Evolutionary conservation across 2,329 filamentous ascomycete species (phyloP), one percentile per base, ranked within the genome.

Genomic region (Colletotrichum brevisporum): DNA sequence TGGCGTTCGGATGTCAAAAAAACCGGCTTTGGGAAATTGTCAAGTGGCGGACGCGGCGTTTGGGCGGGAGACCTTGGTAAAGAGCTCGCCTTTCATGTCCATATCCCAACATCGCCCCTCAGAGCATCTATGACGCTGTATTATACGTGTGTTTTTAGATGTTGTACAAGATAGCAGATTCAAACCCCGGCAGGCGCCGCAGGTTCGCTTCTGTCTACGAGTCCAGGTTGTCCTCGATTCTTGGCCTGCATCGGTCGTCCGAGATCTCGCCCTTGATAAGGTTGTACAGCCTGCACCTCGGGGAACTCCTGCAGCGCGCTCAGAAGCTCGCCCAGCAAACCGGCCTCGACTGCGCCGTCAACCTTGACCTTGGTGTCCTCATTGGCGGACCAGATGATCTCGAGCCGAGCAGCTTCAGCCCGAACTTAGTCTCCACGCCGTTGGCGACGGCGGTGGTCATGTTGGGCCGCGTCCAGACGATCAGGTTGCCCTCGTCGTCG

Each of bases 381-480:
- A 69, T 95, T 96, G 0, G 94, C 88, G 68, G 91, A 89, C 91
- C 94, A 98, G 51, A 97, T 86, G 60, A 98, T 95, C 64, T 97
- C 93, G 18, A 90, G 73, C 89, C 91, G 63, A 92, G 83, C 53
- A 97, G 88, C 67, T 91, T 88, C 70, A 97, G 80, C 1, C 85
- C 88, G 21, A 93, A 85, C 45, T 86, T 83, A 31, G 72, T 71
- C n/a, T 56, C 69, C 4, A 75, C 66, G n/a, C 56, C 61, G 26
- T 62, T 62, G 41, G 56, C 58, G 41, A 72, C 61, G 41, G 64
- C 50, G 43, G 61, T 69, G 24, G 69, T 72, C 66, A 65, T 67
- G 63, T 70, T 72, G 39, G 71, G 70, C 52, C 65, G 71, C 47
- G 71, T 71, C 69, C 69, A 72, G 6, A 71, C 50, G 54, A 73